Evolutionary conservation across 2,329 filamentous ascomycete genomes (phyloP).

Genomic region (Colletotrichum limetticola): DNA sequence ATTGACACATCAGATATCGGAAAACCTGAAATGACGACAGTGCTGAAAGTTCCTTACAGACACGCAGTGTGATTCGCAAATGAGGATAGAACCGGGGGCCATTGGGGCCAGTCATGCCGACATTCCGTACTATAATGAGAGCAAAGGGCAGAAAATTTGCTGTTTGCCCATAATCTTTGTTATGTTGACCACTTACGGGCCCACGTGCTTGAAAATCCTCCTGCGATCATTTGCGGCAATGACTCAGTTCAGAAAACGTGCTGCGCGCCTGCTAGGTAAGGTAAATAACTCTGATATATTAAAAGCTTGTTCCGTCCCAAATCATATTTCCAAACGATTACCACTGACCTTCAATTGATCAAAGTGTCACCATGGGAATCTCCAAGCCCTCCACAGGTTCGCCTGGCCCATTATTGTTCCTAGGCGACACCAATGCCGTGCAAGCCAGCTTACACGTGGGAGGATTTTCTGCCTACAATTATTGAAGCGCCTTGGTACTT

Average conservation of each 20-base stretch:
- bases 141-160: not conserved
- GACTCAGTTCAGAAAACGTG: not conserved
- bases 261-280: not conserved
- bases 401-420: not conserved
- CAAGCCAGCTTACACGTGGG: not conserved
- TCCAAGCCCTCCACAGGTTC: not conserved
- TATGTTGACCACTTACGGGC: not conserved
- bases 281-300: not conserved
- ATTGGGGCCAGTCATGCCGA: not conserved
- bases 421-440: not conserved
- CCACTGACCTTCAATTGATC: too few species aligned
- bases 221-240: not conserved
- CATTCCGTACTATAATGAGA: too few species aligned
- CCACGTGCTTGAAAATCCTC: slow-evolving; percentile 6
- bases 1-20: not conserved
- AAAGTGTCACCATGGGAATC: not conserved
- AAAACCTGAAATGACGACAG: not conserved
- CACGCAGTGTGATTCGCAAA: not conserved
- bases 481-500: not conserved
- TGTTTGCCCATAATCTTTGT: too few species aligned
- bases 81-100: fast-evolving
- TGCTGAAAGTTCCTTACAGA: not conserved
- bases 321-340: not conserved
- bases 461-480: not conserved
- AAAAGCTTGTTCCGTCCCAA: not conserved